Evolutionary conservation across 2,329 filamentous ascomycete genomes (phyloP), one percentile per base, ranked within the genome.

Genomic region (Neodidymelliopsis sp.): DNA sequence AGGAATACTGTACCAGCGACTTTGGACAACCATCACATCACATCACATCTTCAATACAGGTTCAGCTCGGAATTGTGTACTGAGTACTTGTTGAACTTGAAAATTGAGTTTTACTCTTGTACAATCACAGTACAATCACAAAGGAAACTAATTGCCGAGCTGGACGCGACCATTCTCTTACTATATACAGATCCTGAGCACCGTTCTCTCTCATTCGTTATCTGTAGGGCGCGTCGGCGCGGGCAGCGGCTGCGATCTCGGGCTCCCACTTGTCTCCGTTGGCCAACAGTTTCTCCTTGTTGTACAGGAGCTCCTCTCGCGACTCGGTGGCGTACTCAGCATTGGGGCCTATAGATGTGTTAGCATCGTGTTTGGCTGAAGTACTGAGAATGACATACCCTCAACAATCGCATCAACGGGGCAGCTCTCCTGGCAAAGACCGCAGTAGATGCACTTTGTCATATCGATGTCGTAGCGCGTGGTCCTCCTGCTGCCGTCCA

Each of bases 381-480:
- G 6, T 31, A 3, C 10, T 12, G 16, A 30, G 6, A 74, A 79
- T 70, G 6, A 74, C 80, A 70, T 71, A 84, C 82, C 83, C 74
- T 90, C 87, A 50, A 90, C 87, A 75, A 90, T 99, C 52, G 94
- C 94, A 77, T 99, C 94, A 45, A 99, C 94, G 33, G 94, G 94
- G 79, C 94, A 99, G 60, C 90, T 96, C 81, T 99, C 94, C 81
- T 97, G 93, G 84, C 94, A 97, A 80, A 96, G 95, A 40, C 94
- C 94, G 75, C 94, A 97, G 85, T 97, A 99, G 77, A 99, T 99
- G 81, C 94, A 99, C 84, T 99, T 99, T 70, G 94, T 97, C 94
- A 99, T 99, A 79, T 99, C 94, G 72, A 99, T 97, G 75, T 99
- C 94, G 79, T 99, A 99, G 73, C 93, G 87, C 52, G 93, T 97